Base-by-base conservation (phyloP, 2,329 filamentous ascomycete genomes). In the Alternaria incomplexa region DNA sequence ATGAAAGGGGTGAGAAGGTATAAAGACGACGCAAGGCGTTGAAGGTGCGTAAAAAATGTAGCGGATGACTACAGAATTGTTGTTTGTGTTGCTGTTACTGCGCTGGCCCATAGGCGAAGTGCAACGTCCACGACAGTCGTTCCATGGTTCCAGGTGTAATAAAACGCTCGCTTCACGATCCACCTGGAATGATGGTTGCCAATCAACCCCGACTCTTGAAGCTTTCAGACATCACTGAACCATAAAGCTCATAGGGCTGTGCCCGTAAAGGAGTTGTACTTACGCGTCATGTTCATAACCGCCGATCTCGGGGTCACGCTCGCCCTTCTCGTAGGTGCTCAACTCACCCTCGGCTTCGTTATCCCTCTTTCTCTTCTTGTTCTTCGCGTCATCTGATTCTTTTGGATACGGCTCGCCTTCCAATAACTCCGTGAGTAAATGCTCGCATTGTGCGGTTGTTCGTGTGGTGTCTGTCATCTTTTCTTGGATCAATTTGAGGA, bases 401-500 rank as follows among this genome's bases (percentile, higher is more conserved):
- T 75, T 80, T 9, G 78, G 78, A 63, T 80, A 80, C 2, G 52
- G 50, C 2, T 67, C 76, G n/a, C 62, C 68, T 36, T 79, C 78
- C 7, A 80, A 64, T 25, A 80, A 66, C 9, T 67, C 58, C 9
- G 66, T 61, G 30, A 80, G 69, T 23, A 80, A 62, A 15, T 56
- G 60, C 54, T 78, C 72, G 55, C 75, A 78, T 53, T 65, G 67
- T 6, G 51, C 64, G 4, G 56, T 62, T 20, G 73, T 73, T 11
- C 67, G 68, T n/a, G 66, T 73, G 10, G 50, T 48, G 36, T 73
- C 71, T 23, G 70, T 69, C 26, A 65, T 73, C 23, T 60, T 65
- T 36, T 73, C 68, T 45, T 64, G 59, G 40, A 79, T 74, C 22
- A 76, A 56, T 4, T 62, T 55, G 22, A 77, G 66, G 17, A 73